Percentiles rank a stretch among this genome's conserved stretches.
These are phyloP conservation scores for Passiflora organensis DNA, from an alignment of 345 rosid genomes.

Conservation along the genomic window DNA sequence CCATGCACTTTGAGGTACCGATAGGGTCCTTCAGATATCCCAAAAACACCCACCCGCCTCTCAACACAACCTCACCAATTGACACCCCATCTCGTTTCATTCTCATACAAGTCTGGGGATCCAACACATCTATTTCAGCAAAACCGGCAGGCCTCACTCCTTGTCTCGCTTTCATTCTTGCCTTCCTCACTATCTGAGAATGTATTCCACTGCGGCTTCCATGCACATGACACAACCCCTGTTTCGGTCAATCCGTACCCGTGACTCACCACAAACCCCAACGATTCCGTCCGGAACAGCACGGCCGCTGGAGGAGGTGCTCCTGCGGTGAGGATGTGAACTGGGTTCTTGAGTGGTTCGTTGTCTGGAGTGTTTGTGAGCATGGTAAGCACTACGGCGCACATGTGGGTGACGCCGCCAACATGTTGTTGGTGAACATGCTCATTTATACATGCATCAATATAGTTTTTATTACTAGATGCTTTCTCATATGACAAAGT, in stretches of 20 bases:
- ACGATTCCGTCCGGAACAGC: neutral
- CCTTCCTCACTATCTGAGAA: conserved; percentile 1
- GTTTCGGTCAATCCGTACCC: conserved; percentile 11
- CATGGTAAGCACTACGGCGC: conserved; percentile 11
- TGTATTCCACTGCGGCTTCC: conserved; percentile 5
- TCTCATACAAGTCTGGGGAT: neutral
- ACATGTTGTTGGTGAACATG: too few species aligned
- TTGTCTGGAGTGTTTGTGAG: neutral
- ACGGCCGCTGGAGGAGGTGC: conserved; percentile 8
- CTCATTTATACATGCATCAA: too few species aligned
- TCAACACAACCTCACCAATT: neutral
- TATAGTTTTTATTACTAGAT: too few species aligned
- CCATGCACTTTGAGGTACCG: neutral
- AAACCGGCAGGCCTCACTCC: conserved; percentile 2
- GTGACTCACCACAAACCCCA: conserved; percentile 11
- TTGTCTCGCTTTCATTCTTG: conserved; percentile 8
- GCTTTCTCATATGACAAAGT: too few species aligned
- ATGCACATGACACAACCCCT: neutral
- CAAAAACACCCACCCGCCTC: conserved; percentile 4
- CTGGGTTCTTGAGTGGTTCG: neutral
- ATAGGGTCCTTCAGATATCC: conserved; percentile 11
- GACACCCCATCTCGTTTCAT: conserved; percentile 5
- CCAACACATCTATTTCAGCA: conserved; percentile 1
- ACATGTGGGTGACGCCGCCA: conserved; percentile 14
- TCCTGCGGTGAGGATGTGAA: conserved; percentile 6